phyloP scores from a whole-genome alignment of 768 basidiomycete species.

The Kwoniella pini region DNA sequence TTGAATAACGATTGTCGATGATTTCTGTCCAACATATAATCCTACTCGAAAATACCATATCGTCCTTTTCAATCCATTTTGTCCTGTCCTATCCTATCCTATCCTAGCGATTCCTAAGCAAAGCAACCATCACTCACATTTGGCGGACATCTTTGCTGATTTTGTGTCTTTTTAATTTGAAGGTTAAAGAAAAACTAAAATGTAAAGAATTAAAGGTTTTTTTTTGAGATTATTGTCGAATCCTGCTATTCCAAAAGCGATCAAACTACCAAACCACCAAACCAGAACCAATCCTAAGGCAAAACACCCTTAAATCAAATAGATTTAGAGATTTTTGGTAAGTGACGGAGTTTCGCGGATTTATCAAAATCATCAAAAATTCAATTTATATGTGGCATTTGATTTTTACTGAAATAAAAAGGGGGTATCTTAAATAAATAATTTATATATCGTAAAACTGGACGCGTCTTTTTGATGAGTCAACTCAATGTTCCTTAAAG shows the following conservation, averaged over 20 bases:
- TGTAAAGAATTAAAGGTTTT: constrained; percentile 5
- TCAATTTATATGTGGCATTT: background rate
- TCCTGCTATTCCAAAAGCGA: background rate
- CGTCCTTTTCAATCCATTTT: background rate
- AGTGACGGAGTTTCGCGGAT: constrained; percentile 25
- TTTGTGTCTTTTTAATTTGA: constrained; percentile 26
- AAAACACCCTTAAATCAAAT: constrained; percentile 3
- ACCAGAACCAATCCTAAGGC: background rate
- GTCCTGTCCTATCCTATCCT: constrained; percentile 1
- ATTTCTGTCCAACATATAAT: background rate
- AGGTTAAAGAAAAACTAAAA: constrained; percentile 15
- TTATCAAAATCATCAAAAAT: background rate
- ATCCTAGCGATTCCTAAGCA: background rate
- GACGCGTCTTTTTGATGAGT: constrained; percentile 6
- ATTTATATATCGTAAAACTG: background rate
- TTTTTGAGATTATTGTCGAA: background rate
- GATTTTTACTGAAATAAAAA: background rate
- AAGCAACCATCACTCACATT: constrained; percentile 29
- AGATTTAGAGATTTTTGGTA: background rate
- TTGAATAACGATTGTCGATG: too few relatives aligned
- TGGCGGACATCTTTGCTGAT: constrained; percentile 45
- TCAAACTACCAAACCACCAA: background rate
- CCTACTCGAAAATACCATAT: constrained; percentile 1
- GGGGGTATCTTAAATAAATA: background rate
- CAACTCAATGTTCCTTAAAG: background rate